Evolutionary conservation across 805 yeast genomes (phyloP).

Genomic region (Myxozyma monticola): DNA sequence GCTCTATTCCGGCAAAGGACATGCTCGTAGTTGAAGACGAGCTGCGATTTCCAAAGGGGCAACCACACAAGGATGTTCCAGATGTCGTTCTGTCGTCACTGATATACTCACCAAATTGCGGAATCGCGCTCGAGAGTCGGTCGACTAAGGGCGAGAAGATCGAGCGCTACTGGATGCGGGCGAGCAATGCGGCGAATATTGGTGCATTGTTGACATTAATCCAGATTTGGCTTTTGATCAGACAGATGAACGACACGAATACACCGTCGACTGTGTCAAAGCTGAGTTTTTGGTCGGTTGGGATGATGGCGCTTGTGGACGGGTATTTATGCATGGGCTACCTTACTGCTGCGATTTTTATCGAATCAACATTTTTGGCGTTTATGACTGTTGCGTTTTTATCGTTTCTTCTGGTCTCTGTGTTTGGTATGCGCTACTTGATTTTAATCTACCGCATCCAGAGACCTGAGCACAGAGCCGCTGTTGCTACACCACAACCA

Average conservation of each 20-base stretch:
- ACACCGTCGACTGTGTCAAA: conserved; percentile 81
- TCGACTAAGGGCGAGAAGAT: conserved; percentile 55
- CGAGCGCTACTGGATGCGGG: conserved; percentile 45
- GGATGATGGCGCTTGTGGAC: conserved; percentile 65
- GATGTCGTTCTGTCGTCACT: conserved; percentile 56
- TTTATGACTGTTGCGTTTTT: conserved; percentile 69
- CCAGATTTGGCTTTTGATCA: conserved; percentile 59
- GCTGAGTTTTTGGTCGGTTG: conserved; percentile 67
- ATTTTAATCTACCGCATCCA: conserved; percentile 68
- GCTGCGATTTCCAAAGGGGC: conserved; percentile 68
- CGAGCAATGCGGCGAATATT: conserved; percentile 40
- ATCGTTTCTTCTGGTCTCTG: conserved; percentile 59
- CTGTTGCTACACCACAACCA: conserved; percentile 29
- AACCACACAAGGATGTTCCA: conserved; percentile 68
- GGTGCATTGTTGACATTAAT: conserved; percentile 49
- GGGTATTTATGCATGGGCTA: conserved; percentile 66
- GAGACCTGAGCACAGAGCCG: conserved; percentile 39
- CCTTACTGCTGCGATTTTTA: conserved; percentile 56
- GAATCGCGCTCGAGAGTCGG: conserved; percentile 49
- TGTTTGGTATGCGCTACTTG: conserved; percentile 52
- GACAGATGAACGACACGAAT: conserved; percentile 68
- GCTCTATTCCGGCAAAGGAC: conserved; percentile 54
- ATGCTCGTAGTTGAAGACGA: conserved; percentile 70
- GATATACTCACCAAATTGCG: conserved; percentile 89
- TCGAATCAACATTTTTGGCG: conserved; percentile 61